Base-by-base conservation (phyloP, 1,284 basidiomycete genomes). In the Coniophora puteana region DNA sequence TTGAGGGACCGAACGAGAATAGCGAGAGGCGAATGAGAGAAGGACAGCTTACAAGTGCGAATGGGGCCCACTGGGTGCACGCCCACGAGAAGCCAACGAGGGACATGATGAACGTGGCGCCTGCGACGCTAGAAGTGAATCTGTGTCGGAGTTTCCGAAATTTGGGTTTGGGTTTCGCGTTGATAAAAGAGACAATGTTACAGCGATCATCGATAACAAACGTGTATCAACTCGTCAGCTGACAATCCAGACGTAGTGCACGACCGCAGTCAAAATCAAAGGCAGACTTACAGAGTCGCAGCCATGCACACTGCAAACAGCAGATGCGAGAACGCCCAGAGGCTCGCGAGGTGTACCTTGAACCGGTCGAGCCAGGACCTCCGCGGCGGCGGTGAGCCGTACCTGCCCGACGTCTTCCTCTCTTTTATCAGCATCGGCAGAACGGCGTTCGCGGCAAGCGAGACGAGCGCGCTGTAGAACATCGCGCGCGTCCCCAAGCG, bases 401-500 rank as follows among this genome's bases (percentile, higher is more conserved):
- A n/a, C n/a, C n/a, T n/a, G n/a, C 12, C 40, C 40, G 48, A 37
- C 22, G 47, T 41, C 31, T 46, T 41, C 20, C 40, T 35, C 33
- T 43, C 40, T 37, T 42, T 44, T 5, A 93, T 78, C 44, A 93
- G 75, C 34, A 79, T 72, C 0, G 94, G 94, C 10, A 93, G 63
- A 18, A 84, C 51, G 36, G 92, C 60, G 41, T 89, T 93, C 10
- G 80, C 70, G 8, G 69, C 49, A 10, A 97, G 73, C 3, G 85
- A 76, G 8, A 94, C 64, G 10, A 92, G 37, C 0, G 92, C 74
- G 35, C 83, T 83, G 53, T 77, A 82, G 57, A 96, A 84, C 38
- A 96, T 68, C 1, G 93, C 90, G 14, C 85, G 76, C 1, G 91
- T 84, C 14, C 93, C 94, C 2, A 88, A 73, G 4, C 93, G 80